phyloP scores from a whole-genome alignment of 2,329 filamentous ascomycete genomes.

The Alternaria brassicae region DNA sequence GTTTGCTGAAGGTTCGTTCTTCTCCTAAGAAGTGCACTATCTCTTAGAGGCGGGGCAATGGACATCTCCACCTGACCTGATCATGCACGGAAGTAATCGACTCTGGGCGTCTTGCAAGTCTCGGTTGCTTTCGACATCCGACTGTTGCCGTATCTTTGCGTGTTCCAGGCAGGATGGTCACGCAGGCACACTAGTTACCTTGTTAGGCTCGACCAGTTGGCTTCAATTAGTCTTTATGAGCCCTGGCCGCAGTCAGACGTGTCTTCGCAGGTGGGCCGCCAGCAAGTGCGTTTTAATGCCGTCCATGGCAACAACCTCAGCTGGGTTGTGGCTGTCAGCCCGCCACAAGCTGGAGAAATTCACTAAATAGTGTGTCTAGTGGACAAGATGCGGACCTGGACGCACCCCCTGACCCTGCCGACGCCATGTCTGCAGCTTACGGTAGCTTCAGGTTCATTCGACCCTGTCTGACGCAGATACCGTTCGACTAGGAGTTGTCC shows the following conservation, averaged over 20 bases:
- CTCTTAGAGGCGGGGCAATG: neutral
- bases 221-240: neutral
- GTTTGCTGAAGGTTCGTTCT: neutral
- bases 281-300: neutral
- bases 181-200: neutral
- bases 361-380: neutral
- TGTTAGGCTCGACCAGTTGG: neutral
- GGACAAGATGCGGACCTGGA: neutral
- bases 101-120: too few relatives aligned
- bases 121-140: neutral
- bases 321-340: neutral
- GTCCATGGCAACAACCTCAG: neutral
- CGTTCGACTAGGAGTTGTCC: neutral
- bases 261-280: neutral
- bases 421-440: neutral
- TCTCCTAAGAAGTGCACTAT: neutral
- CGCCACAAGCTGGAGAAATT: neutral
- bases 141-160: neutral
- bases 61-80: too few relatives aligned
- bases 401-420: neutral
- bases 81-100: neutral
- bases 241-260: neutral
- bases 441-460: neutral
- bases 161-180: neutral
- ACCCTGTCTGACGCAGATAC: neutral